phyloP scores from a whole-genome alignment of 2,329 filamentous ascomycete genomes.

The Chaetomiaceae sp. region DNA sequence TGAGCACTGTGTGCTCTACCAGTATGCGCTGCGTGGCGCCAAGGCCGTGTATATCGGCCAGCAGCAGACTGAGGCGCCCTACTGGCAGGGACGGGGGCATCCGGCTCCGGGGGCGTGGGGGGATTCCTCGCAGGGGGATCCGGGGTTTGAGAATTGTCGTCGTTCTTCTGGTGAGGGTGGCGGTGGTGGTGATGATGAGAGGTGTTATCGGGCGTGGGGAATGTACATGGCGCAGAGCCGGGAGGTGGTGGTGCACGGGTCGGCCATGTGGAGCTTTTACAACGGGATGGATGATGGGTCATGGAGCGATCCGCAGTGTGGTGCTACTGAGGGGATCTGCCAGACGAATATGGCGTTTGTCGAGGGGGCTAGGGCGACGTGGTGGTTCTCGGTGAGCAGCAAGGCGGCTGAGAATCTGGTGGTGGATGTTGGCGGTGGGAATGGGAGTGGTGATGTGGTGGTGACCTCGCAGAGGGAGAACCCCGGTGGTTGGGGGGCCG shows the following conservation, averaged over 20 bases:
- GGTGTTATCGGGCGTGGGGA: slow-evolving; percentile 28
- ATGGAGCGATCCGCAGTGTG: slow-evolving; percentile 25
- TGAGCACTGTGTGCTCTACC: slow-evolving; percentile 49
- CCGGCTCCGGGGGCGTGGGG: slow-evolving; percentile 38
- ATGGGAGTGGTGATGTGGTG: slow-evolving; percentile 12
- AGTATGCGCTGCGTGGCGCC: slow-evolving; percentile 46
- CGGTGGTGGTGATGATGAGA: slow-evolving; percentile 20
- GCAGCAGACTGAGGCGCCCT: slow-evolving; percentile 45
- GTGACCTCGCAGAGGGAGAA: slow-evolving; percentile 21
- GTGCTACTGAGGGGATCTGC: slow-evolving; percentile 26
- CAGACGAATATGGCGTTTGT: slow-evolving; percentile 28
- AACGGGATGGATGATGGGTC: slow-evolving; percentile 29
- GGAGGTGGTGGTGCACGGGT: slow-evolving; percentile 31
- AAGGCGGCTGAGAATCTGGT: slow-evolving; percentile 30
- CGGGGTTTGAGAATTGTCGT: slow-evolving; percentile 29
- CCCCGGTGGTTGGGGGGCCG: slow-evolving; percentile 29
- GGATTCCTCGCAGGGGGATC: slow-evolving; percentile 27
- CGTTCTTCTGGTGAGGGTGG: too few relatives aligned
- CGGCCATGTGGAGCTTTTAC: slow-evolving; percentile 35
- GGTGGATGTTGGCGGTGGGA: slow-evolving; percentile 25
- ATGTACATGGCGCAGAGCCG: slow-evolving; percentile 22
- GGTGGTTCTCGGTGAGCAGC: slow-evolving; percentile 29
- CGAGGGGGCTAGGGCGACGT: slow-evolving; percentile 23
- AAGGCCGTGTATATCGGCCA: slow-evolving; percentile 40
- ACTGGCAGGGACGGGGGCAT: slow-evolving; percentile 33